Evolutionary conservation across 148 eudicot genomes (phyloP).

Genomic region (Cornus kousa): DNA sequence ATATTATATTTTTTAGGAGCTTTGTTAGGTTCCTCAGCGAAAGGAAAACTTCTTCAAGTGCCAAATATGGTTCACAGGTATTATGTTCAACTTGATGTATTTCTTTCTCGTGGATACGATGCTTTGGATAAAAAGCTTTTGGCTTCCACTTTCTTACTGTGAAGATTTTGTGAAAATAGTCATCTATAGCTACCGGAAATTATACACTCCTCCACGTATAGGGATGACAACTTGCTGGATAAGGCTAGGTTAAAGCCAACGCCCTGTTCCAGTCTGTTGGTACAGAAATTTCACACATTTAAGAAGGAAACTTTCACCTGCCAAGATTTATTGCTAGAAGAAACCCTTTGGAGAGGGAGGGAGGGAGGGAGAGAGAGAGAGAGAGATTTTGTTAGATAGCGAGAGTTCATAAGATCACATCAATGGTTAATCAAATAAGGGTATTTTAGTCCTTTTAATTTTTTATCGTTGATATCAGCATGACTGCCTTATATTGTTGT

Average conservation of each 20-base stretch:
- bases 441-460: too few relatives aligned
- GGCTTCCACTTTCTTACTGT: background rate
- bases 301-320: background rate
- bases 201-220: background rate
- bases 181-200: constrained; percentile 3
- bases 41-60: constrained; percentile 57
- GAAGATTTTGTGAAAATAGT: too few relatives aligned
- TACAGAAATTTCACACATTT: too few relatives aligned
- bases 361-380: too few relatives aligned
- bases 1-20: constrained; percentile 50
- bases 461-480: too few relatives aligned
- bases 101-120: constrained; percentile 7
- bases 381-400: too few relatives aligned
- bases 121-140: constrained; percentile 7
- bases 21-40: constrained; percentile 80
- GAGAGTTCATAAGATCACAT: too few relatives aligned
- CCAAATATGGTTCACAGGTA: constrained; percentile 90
- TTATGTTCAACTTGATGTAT: background rate
- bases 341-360: too few relatives aligned
- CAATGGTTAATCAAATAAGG: too few relatives aligned
- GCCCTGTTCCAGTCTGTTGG: background rate
- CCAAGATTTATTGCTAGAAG: background rate
- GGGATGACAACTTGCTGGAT: background rate
- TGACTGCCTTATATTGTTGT: too few relatives aligned
- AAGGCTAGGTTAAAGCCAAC: background rate